A percentile compares a stretch with the other conserved stretches of the same genome.
phyloP scores from a whole-genome alignment of 208 protist species.

The Acanthamoeba castellanii region DNA sequence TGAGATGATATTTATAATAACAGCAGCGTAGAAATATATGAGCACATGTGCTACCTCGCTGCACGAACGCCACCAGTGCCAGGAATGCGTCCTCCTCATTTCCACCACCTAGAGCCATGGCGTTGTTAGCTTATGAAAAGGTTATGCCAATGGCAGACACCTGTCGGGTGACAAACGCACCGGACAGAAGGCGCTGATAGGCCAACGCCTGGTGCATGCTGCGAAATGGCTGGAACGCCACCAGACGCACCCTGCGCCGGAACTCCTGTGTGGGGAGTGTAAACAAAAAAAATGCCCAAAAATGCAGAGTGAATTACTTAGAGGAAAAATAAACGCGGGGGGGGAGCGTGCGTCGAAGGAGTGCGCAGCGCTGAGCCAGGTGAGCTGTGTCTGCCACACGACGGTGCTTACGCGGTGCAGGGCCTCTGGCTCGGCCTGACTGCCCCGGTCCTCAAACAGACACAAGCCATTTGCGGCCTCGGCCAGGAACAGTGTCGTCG shows the following conservation, averaged over 20 bases:
- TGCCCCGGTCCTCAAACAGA: neutral
- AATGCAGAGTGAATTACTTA: no score
- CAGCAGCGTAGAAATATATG: neutral
- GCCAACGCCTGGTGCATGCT: neutral
- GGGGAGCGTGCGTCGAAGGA: no score
- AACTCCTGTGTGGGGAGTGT: neutral
- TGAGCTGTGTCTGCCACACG: neutral
- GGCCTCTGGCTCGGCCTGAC: neutral
- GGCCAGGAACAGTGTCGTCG: neutral
- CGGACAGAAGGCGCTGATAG: neutral
- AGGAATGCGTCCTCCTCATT: neutral
- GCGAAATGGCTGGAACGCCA: neutral
- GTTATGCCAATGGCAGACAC: neutral
- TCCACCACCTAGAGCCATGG: neutral
- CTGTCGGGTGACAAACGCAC: neutral
- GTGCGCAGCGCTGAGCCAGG: neutral
- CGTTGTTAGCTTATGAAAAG: neutral
- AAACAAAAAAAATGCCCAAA: no score
- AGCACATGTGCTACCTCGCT: neutral
- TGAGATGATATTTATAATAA: no score
- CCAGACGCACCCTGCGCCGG: neutral
- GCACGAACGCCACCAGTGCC: neutral
- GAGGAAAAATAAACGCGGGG: no score
- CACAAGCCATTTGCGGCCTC: neutral
- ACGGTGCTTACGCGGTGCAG: neutral